Base-by-base conservation (phyloP, 1,139 yeast species). In the Yamadazyma dendronema region DNA sequence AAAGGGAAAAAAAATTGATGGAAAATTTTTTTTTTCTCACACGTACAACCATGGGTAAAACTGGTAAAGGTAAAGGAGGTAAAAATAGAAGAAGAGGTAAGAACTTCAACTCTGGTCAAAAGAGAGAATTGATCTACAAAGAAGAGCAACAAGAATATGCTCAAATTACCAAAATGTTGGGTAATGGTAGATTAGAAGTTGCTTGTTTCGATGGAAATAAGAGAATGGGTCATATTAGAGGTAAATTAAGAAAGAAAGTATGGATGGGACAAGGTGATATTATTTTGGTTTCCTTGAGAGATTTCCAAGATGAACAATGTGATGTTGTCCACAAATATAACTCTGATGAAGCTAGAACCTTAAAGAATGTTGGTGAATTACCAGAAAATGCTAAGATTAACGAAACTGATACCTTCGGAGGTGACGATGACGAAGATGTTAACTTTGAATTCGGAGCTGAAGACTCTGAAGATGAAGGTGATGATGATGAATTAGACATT, bases 261-360 rank as follows among this genome's bases (percentile, higher is more conserved):
- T 94, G 99, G 99, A 90, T 94, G 88, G 86, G 88, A 32, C 97
- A 89, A 67, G 98, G 98, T 69, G 99, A 94, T 61, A 94, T 94
- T 54, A 89, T 94, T 51, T 74, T 94, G 58, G 92, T 92, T 34
- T 89, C 97, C 5, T 79, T 94, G 57, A 88, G 99, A 77, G 99
- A 94, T 59, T 94, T 92, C 81, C 97, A 94, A 68, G 97, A 92
- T 59, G 96, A 88, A 49, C 95, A 86, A 65, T 94, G 97, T 72
- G 99, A 94, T 63, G 97, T 94, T 50, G 92, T 94, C 39, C 95
- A 92, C 67, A 92, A 92, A 69, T 94, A 84, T 70, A 89, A 86
- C 62, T 84, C 97, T 33, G 99, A 94, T 59, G 99, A 94, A 70
- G 98, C 98, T 42, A 87, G 98, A 74, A 83, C 95, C 34, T 77